Conservation (phyloP, 805 yeast genomes). For the Metschnikowia hibisci region DNA sequence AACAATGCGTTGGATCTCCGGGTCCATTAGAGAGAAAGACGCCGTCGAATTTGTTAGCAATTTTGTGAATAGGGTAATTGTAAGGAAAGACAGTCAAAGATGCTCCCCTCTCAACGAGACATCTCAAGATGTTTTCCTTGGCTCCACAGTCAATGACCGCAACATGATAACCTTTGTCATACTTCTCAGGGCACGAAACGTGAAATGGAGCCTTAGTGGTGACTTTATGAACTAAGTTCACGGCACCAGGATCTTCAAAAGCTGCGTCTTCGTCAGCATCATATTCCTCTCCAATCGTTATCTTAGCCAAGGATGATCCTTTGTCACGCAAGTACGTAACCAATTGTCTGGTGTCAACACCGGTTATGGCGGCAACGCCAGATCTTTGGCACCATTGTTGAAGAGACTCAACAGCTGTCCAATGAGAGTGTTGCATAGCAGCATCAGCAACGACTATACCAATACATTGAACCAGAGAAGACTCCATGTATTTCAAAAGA, state of each 20-base stretch:
- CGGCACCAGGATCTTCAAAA: slow-evolving; percentile 82
- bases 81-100: slow-evolving; percentile 95
- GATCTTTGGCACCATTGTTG: slow-evolving; percentile 96
- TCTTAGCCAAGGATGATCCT: slow-evolving; percentile 90
- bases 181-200: slow-evolving; percentile 57
- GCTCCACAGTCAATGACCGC: slow-evolving; percentile 98
- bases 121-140: slow-evolving; percentile 93
- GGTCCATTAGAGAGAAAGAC: slow-evolving; percentile 97
- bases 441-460: slow-evolving; percentile 96
- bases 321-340: slow-evolving; percentile 91
- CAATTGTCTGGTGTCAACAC: slow-evolving; percentile 94
- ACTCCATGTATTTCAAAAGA: slow-evolving; percentile 84
- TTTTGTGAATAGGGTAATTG: slow-evolving; percentile 86
- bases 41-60: slow-evolving; percentile 92
- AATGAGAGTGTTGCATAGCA: slow-evolving; percentile 94
- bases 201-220: slow-evolving; percentile 95
- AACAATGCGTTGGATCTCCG: slow-evolving; percentile 93
- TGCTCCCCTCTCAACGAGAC: slow-evolving; percentile 92
- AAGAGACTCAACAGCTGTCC: slow-evolving; percentile 97
- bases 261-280: slow-evolving; percentile 92
- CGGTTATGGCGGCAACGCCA: slow-evolving; percentile 91
- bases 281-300: slow-evolving; percentile 85
- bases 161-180: slow-evolving; percentile 61
- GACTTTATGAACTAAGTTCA: slow-evolving; percentile 88
- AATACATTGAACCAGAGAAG: slow-evolving; percentile 86